Evolutionary conservation across 2,329 filamentous ascomycete species (phyloP).

Genomic region (Thyridium curvatum): DNA sequence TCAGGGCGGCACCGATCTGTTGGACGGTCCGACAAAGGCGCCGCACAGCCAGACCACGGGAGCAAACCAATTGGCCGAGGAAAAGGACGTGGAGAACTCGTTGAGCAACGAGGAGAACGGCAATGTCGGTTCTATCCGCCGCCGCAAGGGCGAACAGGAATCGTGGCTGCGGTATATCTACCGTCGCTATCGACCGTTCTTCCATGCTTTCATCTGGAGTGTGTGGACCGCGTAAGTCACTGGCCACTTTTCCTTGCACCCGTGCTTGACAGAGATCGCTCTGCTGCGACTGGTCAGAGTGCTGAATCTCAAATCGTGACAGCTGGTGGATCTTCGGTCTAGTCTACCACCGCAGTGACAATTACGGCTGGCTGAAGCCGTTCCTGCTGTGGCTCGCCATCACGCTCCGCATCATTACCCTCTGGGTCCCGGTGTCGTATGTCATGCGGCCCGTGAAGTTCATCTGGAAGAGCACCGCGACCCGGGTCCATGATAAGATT

Average conservation of each 20-base stretch:
- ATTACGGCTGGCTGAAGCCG: slow-evolving; percentile 74
- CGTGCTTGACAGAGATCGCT: no score
- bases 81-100: slow-evolving; percentile 19
- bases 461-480: slow-evolving; percentile 61
- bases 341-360: slow-evolving; percentile 58
- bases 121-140: slow-evolving; percentile 15
- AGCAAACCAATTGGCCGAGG: slow-evolving; percentile 9
- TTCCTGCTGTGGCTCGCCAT: slow-evolving; percentile 77
- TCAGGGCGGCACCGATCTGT: slow-evolving; percentile 15
- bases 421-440: slow-evolving; percentile 63
- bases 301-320: slow-evolving; percentile 4
- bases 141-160: slow-evolving; percentile 12
- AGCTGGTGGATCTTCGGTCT: slow-evolving; percentile 34
- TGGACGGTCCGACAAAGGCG: slow-evolving; percentile 34
- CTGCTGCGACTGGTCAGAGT: slow-evolving; percentile 6
- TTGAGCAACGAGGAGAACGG: slow-evolving; percentile 23
- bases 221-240: slow-evolving; percentile 25
- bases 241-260: no score
- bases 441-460: slow-evolving; percentile 61
- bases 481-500: slow-evolving; percentile 51
- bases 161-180: slow-evolving; percentile 30
- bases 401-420: slow-evolving; percentile 65
- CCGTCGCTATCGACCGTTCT: slow-evolving; percentile 32
- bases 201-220: slow-evolving; percentile 37
- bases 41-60: slow-evolving; percentile 5